Evolutionary conservation across 345 rosid genomes (phyloP).

Genomic region (Salix koriyanagi): DNA sequence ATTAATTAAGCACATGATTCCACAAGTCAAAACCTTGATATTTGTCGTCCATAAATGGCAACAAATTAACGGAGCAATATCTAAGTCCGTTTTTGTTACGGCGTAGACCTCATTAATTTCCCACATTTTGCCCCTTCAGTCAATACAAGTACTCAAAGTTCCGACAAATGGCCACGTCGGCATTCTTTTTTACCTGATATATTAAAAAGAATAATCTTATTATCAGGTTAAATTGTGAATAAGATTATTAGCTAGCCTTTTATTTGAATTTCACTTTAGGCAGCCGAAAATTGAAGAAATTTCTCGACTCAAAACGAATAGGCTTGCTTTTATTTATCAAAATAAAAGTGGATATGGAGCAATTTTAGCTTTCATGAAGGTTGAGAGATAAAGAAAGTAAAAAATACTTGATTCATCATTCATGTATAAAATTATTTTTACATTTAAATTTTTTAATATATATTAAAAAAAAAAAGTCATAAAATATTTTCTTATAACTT

Average conservation of each 20-base stretch:
- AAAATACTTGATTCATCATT: too few species aligned
- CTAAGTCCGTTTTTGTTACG: slow-evolving; percentile 20
- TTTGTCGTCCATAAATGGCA: slow-evolving; percentile 5
- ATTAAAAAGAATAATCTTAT: background rate
- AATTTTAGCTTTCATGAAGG: too few species aligned
- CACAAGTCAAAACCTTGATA: slow-evolving; percentile 30
- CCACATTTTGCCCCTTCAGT: background rate
- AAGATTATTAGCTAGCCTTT: background rate
- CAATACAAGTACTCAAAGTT: background rate
- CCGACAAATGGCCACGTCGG: slow-evolving; percentile 22
- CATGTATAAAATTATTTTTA: too few species aligned
- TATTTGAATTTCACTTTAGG: background rate
- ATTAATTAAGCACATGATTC: slow-evolving; percentile 11
- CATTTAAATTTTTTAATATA: too few species aligned
- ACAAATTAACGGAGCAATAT: background rate
- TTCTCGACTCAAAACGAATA: too few species aligned
- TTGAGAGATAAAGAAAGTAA: too few species aligned
- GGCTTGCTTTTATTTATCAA: too few species aligned
- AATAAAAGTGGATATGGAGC: too few species aligned
- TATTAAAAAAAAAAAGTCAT: too few species aligned
- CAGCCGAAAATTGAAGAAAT: background rate
- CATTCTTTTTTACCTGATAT: background rate
- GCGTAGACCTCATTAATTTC: background rate
- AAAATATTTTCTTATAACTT: too few species aligned
- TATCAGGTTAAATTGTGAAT: too few species aligned